These are phyloP conservation scores for Rhynchospora pubera DNA, from an alignment of 176 grass and related monocot genomes.

Conservation along the genomic window DNA sequence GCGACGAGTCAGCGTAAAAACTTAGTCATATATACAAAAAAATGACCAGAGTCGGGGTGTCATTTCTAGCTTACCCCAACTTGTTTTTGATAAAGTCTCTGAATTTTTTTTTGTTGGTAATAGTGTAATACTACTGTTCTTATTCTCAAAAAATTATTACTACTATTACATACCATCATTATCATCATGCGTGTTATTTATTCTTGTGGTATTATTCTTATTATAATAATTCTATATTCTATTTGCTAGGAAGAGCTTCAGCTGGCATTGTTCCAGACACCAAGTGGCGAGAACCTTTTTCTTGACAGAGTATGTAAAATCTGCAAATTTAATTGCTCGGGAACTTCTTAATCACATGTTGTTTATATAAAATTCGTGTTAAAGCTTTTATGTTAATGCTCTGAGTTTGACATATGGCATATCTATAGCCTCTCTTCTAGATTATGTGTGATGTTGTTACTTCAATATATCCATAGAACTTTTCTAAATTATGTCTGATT, in stretches of 20 bases:
- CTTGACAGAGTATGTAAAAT: slow-evolving; percentile 54
- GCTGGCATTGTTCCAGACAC: slow-evolving; percentile 64
- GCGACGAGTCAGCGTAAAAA: too few species aligned
- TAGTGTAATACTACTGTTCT: neutral
- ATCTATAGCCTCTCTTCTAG: neutral
- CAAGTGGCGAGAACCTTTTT: slow-evolving; percentile 66
- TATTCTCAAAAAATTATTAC: too few species aligned
- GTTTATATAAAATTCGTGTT: neutral
- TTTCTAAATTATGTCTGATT: slow-evolving; percentile 2
- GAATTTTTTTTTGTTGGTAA: neutral
- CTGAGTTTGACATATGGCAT: neutral
- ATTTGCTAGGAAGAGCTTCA: slow-evolving; percentile 71
- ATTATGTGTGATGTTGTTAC: neutral
- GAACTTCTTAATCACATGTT: neutral
- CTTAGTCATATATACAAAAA: too few species aligned
- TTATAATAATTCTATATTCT: slow-evolving; percentile 7
- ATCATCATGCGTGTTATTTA: neutral
- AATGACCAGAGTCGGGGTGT: too few species aligned
- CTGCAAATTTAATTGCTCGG: slow-evolving; percentile 4
- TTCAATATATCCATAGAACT: neutral
- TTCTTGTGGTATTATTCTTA: neutral
- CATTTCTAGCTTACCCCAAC: too few species aligned
- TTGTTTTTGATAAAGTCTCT: too few species aligned
- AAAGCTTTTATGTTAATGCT: neutral
- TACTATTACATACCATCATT: neutral